Base-by-base conservation (phyloP, 352 stramenopile species). In the Blastocystis sp. region DNA sequence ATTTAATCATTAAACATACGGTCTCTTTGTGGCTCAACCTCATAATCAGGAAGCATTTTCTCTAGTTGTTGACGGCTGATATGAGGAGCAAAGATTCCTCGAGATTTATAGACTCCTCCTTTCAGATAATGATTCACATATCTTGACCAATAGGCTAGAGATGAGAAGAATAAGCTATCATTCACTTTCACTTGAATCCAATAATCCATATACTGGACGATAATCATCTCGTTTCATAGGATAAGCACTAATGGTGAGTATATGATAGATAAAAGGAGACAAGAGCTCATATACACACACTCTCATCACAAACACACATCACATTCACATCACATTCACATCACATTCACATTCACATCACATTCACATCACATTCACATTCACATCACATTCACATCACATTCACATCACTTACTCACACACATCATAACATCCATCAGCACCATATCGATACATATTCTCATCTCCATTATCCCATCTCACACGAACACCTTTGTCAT, bases 361-460 rank as follows among this genome's bases (percentile, higher is more conserved):
- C 32, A 65, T 39, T 9, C 9, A 2, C 27, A 65, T 65, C 27
- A 65, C 32, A 9, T 9, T 65, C 27, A 39, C n/a, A n/a, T n/a
- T n/a, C n/a, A n/a, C n/a, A n/a, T n/a, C n/a, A n/a, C n/a, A n/a
- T n/a, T n/a, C n/a, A n/a, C n/a, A n/a, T n/a, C n/a, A n/a, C n/a
- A 74, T n/a, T 12, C 27, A 58, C 11, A 14, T 29, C 32, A 27
- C 56, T 51, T 56, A 87, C 77, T 74, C 65, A 19, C 71, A 58
- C 12, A 87, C 77, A 42, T 87, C 77, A 42, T 87, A 87, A 42
- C 77, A 77, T 19, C 73, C 14, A 0, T 87, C 77, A 32, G 77
- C 77, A 32, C 77, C 77, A 59, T 87, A 87, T 19, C 77, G 77
- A 61, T 87, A 87, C 63, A 87, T 42, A 39, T 87, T 87, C 35